These are phyloP conservation scores for Tetracentron sinense DNA, from an alignment of 164 flowering plant genomes.

Conservation along the genomic window DNA sequence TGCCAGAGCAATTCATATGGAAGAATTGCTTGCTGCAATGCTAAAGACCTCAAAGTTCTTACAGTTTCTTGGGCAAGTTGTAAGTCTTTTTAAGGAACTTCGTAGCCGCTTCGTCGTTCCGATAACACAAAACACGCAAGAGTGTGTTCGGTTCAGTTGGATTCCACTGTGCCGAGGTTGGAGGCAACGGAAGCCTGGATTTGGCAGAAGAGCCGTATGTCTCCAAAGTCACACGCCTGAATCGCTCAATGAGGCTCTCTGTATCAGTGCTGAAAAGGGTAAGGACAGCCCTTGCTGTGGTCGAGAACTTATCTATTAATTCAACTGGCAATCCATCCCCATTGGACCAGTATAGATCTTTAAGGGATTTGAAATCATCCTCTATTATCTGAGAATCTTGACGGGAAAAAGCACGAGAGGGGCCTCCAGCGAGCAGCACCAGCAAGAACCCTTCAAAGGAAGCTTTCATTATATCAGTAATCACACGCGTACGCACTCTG, in stretches of 20 bases:
- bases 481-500: slow-evolving; percentile 56
- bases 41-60: slow-evolving; percentile 1
- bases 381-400: slow-evolving; percentile 66
- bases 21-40: neutral
- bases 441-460: slow-evolving; percentile 79
- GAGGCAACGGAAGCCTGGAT: slow-evolving; percentile 69
- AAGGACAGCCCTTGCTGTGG: slow-evolving; percentile 43
- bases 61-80: slow-evolving; percentile 68
- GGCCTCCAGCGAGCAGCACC: slow-evolving; percentile 88
- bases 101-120: slow-evolving; percentile 64
- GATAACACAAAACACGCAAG: slow-evolving; percentile 62
- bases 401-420: slow-evolving; percentile 53
- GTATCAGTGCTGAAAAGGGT: slow-evolving; percentile 47
- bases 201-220: slow-evolving; percentile 49
- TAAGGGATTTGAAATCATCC: slow-evolving; percentile 70
- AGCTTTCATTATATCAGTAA: slow-evolving; percentile 80
- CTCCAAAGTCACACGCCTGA: slow-evolving; percentile 29
- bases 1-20: no score
- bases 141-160: slow-evolving; percentile 78
- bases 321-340: slow-evolving; percentile 88
- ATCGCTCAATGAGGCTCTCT: slow-evolving; percentile 51
- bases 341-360: slow-evolving; percentile 66
- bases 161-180: slow-evolving; percentile 69
- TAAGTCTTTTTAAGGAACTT: slow-evolving; percentile 77
- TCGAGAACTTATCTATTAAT: slow-evolving; percentile 60